A percentile compares a stretch with the other conserved stretches of the same genome.
phyloP scores from a whole-genome alignment of 2,329 filamentous ascomycete species.

The Claviceps arundinis region DNA sequence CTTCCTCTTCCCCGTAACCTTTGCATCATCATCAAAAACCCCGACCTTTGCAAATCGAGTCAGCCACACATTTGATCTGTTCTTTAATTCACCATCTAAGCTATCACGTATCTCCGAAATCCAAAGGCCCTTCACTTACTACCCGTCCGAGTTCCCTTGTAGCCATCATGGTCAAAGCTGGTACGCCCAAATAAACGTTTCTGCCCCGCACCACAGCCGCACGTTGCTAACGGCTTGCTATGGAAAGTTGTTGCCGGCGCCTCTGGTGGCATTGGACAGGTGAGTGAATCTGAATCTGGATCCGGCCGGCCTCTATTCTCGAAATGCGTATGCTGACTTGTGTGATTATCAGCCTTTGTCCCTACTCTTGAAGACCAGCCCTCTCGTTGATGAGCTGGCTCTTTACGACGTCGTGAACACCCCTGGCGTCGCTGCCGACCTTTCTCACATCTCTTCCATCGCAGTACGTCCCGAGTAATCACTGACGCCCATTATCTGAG shows the following conservation, averaged over 20 bases:
- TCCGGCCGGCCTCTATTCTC: not conserved
- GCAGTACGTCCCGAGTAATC: conserved; percentile 40
- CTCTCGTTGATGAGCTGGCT: conserved; percentile 79
- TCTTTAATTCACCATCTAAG: not conserved
- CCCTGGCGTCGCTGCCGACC: conserved; percentile 86
- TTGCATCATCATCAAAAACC: not conserved
- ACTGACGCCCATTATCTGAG: conserved; percentile 4
- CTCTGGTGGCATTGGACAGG: conserved; percentile 97
- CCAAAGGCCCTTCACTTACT: not conserved
- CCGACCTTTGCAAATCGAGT: not conserved
- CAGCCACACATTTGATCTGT: not conserved
- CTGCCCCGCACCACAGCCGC: conserved; percentile 13
- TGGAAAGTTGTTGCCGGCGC: conserved; percentile 73
- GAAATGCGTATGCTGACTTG: conserved; percentile 10
- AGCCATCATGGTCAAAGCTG: conserved; percentile 46
- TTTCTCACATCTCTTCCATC: conserved; percentile 90
- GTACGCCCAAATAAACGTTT: conserved; percentile 25
- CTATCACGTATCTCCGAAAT: not conserved
- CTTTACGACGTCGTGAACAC: conserved; percentile 99
- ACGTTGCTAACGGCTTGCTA: conserved; percentile 6
- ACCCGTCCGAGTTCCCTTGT: not conserved
- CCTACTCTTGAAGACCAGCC: conserved; percentile 83
- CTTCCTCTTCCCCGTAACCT: not conserved
- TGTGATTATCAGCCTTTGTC: conserved; percentile 62
- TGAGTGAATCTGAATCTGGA: conserved; percentile 24